phyloP scores from a whole-genome alignment of 768 basidiomycete genomes.

The Serendipita vermifera region DNA sequence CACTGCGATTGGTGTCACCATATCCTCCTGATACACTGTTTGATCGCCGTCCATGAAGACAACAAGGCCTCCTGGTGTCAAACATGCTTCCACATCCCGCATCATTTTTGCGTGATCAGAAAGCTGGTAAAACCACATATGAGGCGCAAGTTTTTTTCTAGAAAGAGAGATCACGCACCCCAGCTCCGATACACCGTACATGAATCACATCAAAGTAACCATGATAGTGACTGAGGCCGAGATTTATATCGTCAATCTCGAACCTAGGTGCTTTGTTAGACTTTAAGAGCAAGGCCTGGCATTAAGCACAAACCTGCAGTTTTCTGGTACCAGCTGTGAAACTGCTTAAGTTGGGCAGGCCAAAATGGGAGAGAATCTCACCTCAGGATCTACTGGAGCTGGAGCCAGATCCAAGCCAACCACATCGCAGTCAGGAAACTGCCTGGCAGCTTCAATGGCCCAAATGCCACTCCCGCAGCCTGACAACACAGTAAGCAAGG shows the following conservation, averaged over 20 bases:
- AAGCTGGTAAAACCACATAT: slow-evolving; percentile 33
- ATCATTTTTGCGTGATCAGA: slow-evolving; percentile 48
- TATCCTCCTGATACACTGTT: slow-evolving; percentile 1
- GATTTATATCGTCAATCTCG: slow-evolving; percentile 52
- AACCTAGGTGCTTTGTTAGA: slow-evolving; percentile 31
- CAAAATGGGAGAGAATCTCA: too few species aligned
- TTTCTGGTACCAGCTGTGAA: not conserved
- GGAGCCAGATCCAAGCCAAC: not conserved
- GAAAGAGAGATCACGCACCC: slow-evolving; percentile 31
- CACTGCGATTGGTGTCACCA: not conserved
- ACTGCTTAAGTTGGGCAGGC: not conserved
- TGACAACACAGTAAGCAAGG: not conserved
- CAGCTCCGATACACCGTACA: slow-evolving; percentile 53
- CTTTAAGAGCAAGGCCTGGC: not conserved
- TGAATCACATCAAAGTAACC: slow-evolving; percentile 56
- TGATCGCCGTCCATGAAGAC: slow-evolving; percentile 52
- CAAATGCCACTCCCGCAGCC: slow-evolving; percentile 3
- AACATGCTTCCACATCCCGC: slow-evolving; percentile 47
- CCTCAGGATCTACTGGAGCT: not conserved
- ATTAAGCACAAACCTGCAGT: slow-evolving; percentile 1
- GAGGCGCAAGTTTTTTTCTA: not conserved
- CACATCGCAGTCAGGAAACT: not conserved
- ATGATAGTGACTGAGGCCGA: slow-evolving; percentile 31
- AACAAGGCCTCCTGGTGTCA: slow-evolving; percentile 57
- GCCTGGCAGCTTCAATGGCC: slow-evolving; percentile 3